Evolutionary conservation across 75 land plant species (phyloP).

Genomic region (Selaginella moellendorffii): DNA sequence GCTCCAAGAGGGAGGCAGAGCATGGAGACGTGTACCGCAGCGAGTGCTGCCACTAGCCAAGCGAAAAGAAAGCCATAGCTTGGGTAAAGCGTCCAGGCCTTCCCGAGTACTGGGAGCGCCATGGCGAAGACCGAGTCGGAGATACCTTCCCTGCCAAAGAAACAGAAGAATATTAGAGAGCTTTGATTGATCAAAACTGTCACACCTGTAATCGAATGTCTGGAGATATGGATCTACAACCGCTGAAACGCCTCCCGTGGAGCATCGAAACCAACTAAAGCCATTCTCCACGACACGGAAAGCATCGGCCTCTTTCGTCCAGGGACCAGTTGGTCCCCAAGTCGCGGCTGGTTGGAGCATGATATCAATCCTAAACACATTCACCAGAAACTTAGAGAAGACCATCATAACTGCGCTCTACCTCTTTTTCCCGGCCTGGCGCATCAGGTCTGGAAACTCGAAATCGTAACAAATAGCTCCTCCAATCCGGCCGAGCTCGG

Average conservation of each 20-base stretch:
- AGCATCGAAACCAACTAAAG: constrained; percentile 13
- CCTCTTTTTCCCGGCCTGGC: constrained; percentile 8
- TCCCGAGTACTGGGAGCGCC: too few relatives aligned
- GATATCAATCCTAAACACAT: constrained; percentile 12
- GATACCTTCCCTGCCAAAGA: too few relatives aligned
- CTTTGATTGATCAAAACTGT: too few relatives aligned
- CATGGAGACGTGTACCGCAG: too few relatives aligned
- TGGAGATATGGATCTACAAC: constrained; percentile 9
- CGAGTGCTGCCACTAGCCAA: too few relatives aligned
- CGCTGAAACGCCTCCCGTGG: constrained; percentile 10
- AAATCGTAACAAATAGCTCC: constrained; percentile 14
- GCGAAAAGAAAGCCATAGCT: too few relatives aligned
- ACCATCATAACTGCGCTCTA: too few relatives aligned
- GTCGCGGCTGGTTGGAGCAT: constrained; percentile 14
- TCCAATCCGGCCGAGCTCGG: constrained; percentile 14
- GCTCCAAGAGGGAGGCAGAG: too few relatives aligned
- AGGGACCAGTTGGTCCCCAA: constrained; percentile 11
- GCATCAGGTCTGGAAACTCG: constrained; percentile 13
- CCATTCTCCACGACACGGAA: constrained; percentile 16
- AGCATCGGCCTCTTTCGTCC: constrained; percentile 1
- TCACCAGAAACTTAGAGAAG: too few relatives aligned
- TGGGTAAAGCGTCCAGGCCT: too few relatives aligned
- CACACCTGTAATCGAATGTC: constrained; percentile 14
- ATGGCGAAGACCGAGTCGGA: too few relatives aligned
- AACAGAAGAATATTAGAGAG: too few relatives aligned